These are phyloP conservation scores for Penicillium fimorum DNA, from an alignment of 495 filamentous ascomycete genomes.

Conservation along the genomic window DNA sequence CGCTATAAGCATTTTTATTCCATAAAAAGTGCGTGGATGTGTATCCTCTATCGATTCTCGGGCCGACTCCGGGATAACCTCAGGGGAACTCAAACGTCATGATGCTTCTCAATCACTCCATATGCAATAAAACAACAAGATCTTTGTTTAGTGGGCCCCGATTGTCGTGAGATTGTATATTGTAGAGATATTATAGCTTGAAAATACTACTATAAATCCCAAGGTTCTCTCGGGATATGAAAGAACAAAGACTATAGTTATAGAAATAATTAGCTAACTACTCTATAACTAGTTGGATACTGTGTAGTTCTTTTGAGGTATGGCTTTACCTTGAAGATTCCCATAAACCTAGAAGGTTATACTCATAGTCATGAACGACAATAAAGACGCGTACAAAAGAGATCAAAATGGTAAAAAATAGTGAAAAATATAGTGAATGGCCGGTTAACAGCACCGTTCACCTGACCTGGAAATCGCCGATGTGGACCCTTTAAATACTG, in stretches of 20 bases:
- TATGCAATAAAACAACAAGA: not conserved
- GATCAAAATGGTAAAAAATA: not conserved
- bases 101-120: not conserved
- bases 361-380: not conserved
- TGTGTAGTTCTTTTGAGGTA: not conserved
- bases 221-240: not conserved
- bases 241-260: not conserved
- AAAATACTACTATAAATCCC: not conserved
- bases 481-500: not conserved
- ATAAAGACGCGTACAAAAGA: not conserved
- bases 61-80: not conserved
- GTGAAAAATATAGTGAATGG: not conserved
- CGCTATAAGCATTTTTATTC: no score
- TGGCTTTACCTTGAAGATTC: not conserved
- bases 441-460: not conserved
- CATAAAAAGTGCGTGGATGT: not conserved
- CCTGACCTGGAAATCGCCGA: not conserved
- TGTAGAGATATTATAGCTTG: not conserved
- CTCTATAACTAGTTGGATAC: no score
- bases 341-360: fast-evolving
- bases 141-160: no score
- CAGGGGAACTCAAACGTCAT: not conserved
- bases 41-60: not conserved
- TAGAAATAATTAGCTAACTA: not conserved
- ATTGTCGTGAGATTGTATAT: not conserved